phyloP scores from a whole-genome alignment of 2,329 filamentous ascomycete species.

The Ciborinia camelliae region DNA sequence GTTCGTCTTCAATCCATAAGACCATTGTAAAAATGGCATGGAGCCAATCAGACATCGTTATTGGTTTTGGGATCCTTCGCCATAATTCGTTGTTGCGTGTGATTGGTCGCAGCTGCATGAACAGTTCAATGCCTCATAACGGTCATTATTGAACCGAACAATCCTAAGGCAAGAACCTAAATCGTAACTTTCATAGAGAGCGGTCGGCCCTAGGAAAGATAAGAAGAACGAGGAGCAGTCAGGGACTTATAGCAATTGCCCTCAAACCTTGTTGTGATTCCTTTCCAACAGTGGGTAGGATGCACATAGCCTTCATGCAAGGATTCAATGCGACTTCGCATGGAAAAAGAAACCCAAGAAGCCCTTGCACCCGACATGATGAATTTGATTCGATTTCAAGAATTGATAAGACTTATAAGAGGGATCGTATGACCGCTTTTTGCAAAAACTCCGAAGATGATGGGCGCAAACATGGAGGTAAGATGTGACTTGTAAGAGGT shows the following conservation, averaged over 20 bases:
- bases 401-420: constrained; percentile 3
- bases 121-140: background rate
- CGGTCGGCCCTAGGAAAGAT: background rate
- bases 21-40: background rate
- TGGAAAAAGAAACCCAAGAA: background rate
- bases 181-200: background rate
- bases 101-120: constrained; percentile 13
- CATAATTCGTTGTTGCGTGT: background rate
- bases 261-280: background rate
- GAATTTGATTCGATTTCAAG: constrained; percentile 3
- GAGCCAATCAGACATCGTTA: constrained; percentile 7
- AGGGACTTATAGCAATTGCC: constrained; percentile 4
- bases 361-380: background rate
- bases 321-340: constrained; percentile 1
- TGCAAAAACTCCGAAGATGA: background rate
- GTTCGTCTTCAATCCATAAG: background rate
- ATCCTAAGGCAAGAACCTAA: background rate
- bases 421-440: constrained; percentile 6
- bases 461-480: constrained; percentile 2
- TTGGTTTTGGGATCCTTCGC: background rate
- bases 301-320: constrained; percentile 7
- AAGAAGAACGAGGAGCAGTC: background rate
- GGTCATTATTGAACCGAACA: constrained; percentile 3
- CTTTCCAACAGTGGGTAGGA: constrained; percentile 4
- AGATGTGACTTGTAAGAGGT: too few relatives aligned